Evolutionary conservation across 345 rosid genomes (phyloP), one percentile per base, ranked within the genome.

Genomic region (Dovyalis caffra): DNA sequence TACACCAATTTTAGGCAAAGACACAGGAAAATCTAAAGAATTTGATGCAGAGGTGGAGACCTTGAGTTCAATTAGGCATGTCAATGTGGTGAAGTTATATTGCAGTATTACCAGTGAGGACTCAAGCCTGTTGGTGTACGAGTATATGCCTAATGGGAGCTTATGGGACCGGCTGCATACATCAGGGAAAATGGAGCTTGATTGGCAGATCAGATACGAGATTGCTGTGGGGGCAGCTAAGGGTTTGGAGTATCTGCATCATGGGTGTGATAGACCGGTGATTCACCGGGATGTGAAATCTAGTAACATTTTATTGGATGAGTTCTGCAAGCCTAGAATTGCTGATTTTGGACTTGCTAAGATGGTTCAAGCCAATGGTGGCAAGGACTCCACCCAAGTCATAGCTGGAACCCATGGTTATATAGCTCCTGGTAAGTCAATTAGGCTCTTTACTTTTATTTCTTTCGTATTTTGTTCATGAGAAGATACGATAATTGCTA

Each of bases 281-380:
- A 90, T 92, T 82, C 98, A 92, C 77, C 79, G 97, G 26, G 97
- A 92, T 70, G 96, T 92, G 63, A 92, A 90, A 78, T 94, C 97
- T 0, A 90, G 98, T 75, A 94, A 94, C 82, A 94, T 91, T 61
- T 82, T 92, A 77, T 74, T 90, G 73, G 97, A 94, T 70, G 97
- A 92, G 86, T 79, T 88, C 51, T 83, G 89, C 70, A 78, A 82
- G 80, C 91, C 99, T 37, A 83, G 92, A 69, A 95, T 95, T 71
- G 99, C 98, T 1, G 97, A 95, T 88, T 95, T 95, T 2, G 99
- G 99, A 33, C 96, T 93, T 12, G 96, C 99, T 33, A 95, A 90
- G 88, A 91, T 93, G 76, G 89, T 90, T 80, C 94, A 88, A 40
- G 77, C 80, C 28, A 66, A 61, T 34, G 81, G 83, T 1, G 81